Evolutionary conservation across 2,329 filamentous ascomycete genomes (phyloP).

Genomic region (Monosporascus sp.): DNA sequence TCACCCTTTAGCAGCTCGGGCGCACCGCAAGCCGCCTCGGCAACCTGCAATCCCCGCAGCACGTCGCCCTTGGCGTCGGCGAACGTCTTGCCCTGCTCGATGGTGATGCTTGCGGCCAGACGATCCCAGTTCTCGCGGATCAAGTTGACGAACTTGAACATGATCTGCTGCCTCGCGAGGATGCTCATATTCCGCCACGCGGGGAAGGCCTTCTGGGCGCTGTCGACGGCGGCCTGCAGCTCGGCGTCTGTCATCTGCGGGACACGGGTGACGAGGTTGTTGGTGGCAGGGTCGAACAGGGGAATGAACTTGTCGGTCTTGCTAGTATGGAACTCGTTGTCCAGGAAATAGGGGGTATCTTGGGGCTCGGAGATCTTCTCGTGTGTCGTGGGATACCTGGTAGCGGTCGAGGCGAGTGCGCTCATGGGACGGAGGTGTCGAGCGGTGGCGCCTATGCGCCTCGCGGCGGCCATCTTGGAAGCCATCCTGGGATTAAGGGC

Average conservation of each 20-base stretch:
- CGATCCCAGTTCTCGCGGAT: conserved; percentile 83
- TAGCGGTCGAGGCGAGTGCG: conserved; percentile 48
- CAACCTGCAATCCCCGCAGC: conserved; percentile 75
- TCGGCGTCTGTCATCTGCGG: conserved; percentile 76
- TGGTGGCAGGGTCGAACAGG: conserved; percentile 76
- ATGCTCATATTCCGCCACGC: conserved; percentile 68
- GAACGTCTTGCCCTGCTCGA: conserved; percentile 87
- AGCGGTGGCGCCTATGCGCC: conserved; percentile 53
- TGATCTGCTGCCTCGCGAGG: conserved; percentile 72
- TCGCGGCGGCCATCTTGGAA: conserved; percentile 34
- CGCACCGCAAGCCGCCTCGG: conserved; percentile 74
- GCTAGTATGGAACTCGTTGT: conserved; percentile 72
- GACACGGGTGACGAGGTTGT: conserved; percentile 77
- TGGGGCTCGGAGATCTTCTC: conserved; percentile 61
- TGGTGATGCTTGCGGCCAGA: conserved; percentile 75
- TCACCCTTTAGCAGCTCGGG: conserved; percentile 79
- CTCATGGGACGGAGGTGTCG: conserved; percentile 48
- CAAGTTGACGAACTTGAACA: conserved; percentile 78
- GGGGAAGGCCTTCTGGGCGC: conserved; percentile 70
- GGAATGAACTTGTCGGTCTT: conserved; percentile 69
- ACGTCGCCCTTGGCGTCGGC: conserved; percentile 79
- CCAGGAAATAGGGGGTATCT: conserved; percentile 75
- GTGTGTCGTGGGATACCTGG: conserved; percentile 65
- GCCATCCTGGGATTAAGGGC: conserved; percentile 26
- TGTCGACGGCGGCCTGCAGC: conserved; percentile 68